These are phyloP conservation scores for Penicillium vulpinum DNA, from an alignment of 2,329 filamentous ascomycete species.

Conservation along the genomic window DNA sequence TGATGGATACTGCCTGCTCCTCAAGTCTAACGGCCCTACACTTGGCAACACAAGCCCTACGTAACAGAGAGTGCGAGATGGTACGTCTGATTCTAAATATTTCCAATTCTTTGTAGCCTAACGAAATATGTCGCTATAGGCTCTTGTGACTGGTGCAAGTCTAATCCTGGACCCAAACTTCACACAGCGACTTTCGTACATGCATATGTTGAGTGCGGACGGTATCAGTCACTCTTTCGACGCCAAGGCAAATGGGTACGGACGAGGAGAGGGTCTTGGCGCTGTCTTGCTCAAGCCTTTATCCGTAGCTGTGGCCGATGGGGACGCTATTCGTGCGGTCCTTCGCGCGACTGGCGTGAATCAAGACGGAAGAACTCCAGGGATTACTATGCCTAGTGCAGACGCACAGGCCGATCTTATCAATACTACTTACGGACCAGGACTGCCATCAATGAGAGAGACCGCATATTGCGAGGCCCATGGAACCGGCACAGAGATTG, in stretches of 20 bases:
- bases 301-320: background rate
- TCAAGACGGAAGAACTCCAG: background rate
- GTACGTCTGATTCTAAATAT: too few species aligned
- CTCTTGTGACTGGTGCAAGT: too few species aligned
- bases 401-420: too few species aligned
- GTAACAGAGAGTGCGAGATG: background rate
- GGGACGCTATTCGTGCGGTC: background rate
- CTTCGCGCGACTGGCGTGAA: background rate
- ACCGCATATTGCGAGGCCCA: background rate
- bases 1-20: slow-evolving; percentile 6
- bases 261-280: background rate
- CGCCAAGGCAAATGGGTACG: background rate
- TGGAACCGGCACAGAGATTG: too few species aligned
- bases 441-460: too few species aligned
- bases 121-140: too few species aligned
- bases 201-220: too few species aligned
- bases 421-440: too few species aligned
- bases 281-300: background rate
- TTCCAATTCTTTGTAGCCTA: background rate
- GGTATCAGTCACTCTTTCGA: background rate
- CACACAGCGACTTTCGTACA: too few species aligned
- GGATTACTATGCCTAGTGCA: too few species aligned
- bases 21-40: background rate
- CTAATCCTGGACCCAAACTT: too few species aligned
- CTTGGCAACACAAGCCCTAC: background rate